Base-by-base conservation (phyloP, 23 red algal genomes). In the Agarophyton chilense region DNA sequence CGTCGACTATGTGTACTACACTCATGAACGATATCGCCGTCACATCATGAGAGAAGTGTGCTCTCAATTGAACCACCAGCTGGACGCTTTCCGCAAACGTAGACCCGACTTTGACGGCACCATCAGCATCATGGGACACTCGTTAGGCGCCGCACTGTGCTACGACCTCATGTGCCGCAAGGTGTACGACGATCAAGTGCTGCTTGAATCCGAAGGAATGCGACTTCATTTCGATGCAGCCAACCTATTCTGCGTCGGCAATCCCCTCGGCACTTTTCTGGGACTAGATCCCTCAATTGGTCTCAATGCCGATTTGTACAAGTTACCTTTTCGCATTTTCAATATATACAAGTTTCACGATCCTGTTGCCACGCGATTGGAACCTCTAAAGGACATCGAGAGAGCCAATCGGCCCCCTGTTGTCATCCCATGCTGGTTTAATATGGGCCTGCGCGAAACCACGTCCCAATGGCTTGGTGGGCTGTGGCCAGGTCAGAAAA, bases 341-440 rank as follows among this genome's bases (percentile, higher is more conserved):
- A 98, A 98, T 60, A 89, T 94, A 50, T 90, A 90, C 35, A 88
- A 98, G 52, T 92, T 86, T 47, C 92, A 93, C 62, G 95, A 98
- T 52, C 95, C 95, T 33, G 87, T 93, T 44, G 95, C 95, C 38
- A 90, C 85, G 16, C 79, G 95, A 3, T 28, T 98, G 36, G 95
- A 98, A 72, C 95, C 95, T 28, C 38, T 91, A 28, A 61, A 82
- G 55, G 91, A 98, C 29, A 71, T 64, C 10, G 43, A 41, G 5
- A 56, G 49, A 31, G 70, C 61, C 28, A 53, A 79, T 36, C 77
- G 88, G 25, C 78, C 77, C 29, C 95, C 95, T 12, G 91, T 98
- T 50, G 72, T 68, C 18, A 82, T 98, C 0, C 95, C 95, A n/a
- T 87, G 88, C 53, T 95, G 93, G 93, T 72, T 84, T 77, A 95